Evolutionary conservation across 345 rosid species (phyloP), one percentile per base, ranked within the genome.

Genomic region (Lepidium didymum): DNA sequence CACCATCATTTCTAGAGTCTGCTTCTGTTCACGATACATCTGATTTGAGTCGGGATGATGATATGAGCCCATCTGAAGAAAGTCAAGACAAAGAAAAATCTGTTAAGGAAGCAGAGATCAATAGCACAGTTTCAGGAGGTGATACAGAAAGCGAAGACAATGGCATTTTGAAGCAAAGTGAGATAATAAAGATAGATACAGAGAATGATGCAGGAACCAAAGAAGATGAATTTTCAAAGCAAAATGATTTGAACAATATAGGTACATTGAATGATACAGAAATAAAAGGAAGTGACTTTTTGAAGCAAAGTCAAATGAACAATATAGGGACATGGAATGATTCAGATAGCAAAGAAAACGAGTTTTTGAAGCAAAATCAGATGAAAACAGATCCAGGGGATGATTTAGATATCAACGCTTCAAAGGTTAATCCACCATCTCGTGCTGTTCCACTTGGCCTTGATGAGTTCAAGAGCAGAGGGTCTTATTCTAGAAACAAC

Each of bases 381-480:
- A 46, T 42, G 42, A 69, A 45, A 56, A 29, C 51, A 34, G 56
- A 42, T 51, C 13, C 47, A 44, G 50, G 42, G 44, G 66, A 62
- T 67, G 68, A 25, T 62, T 59, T 62, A 18, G 87, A 74, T 51
- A 77, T 29, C 56, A 72, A 46, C 13, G 61, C 56, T 50, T 38
- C 74, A 41, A 84, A 81, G 68, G 67, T 62, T 65, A 85, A 86
- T 67, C 75, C 80, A 65, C 67, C 79, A 56, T 74, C 87, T 62
- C 90, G 76, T 57, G 76, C 83, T 53, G 83, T 82, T 69, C 91
- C 93, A 3, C 80, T 79, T 70, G 88, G 88, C 52, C 87, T 94
- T 72, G 96, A 94, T 56, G 99, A 91, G 79, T 94, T 89, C 82
- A 94, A 91, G 86, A 94, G 96, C 84, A 82, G 81, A 80, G 79